Base-by-base conservation (phyloP, 2,329 filamentous ascomycete genomes). In the Trichophaea hybrida region DNA sequence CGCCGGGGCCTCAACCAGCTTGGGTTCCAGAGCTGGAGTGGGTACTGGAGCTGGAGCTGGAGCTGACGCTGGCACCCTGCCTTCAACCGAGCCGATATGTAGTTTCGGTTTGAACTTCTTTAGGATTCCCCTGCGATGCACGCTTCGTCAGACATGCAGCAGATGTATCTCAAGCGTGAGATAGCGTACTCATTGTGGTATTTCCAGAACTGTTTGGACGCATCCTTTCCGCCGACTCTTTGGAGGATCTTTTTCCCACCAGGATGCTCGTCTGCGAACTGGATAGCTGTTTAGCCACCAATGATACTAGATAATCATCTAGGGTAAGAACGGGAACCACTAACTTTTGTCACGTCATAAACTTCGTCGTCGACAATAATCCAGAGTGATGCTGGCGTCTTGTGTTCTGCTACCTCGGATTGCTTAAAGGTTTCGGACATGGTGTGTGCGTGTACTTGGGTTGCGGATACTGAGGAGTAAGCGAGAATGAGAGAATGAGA, bases 331-430 rank as follows among this genome's bases (percentile, higher is more conserved):
- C 31, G 35, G n/a, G 13, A 43, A 24, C 8, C 78, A 64, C 74
- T 10, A 40, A 65, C 63, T 61, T 66, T 89, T 68, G 89, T 94
- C 69, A 97, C 72, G 71, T 98, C 91, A 74, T 95, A 97, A 67
- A 97, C 91, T 73, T 97, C 91, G 69, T 90, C 86, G 67, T 97
- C 91, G 67, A 97, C 83, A 66, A 94, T 81, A 70, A 97, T 87
- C 81, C 84, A 97, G 63, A 96, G 78, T 71, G 84, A 84, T 70
- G 88, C 82, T 50, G 84, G 74, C 76, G 91, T 95, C 78, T 88
- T 95, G 74, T 97, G 90, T 74, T 86, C 82, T 71, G 90, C 84
- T 64, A 98, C 91, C 72, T 96, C 90, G 76, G 80, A 80, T 66
- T 83, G 78, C 58, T 84, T 85, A 73, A 95, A 96, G 34, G 81